These are phyloP conservation scores for Candida broadrunensis DNA, from an alignment of 805 yeast species.

Conservation along the genomic window DNA sequence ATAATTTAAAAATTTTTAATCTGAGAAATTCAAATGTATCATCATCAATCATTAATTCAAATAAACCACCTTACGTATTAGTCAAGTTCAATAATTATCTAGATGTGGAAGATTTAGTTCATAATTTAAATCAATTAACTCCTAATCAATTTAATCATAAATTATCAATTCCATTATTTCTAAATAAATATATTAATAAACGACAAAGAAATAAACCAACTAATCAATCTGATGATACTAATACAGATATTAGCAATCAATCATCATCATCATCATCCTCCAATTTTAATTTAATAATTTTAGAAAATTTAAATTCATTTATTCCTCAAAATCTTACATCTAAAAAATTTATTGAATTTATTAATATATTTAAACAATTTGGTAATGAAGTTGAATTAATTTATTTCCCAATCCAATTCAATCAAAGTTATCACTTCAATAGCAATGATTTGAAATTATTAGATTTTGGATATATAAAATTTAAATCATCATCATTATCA, in stretches of 20 bases:
- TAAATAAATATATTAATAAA: constrained; percentile 65
- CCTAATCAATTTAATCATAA: constrained; percentile 18
- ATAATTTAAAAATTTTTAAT: constrained; percentile 20
- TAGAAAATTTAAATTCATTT: constrained; percentile 50
- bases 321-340: constrained; percentile 41
- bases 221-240: background rate
- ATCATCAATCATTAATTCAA: background rate
- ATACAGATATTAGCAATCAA: constrained; percentile 6
- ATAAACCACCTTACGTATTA: constrained; percentile 20
- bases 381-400: constrained; percentile 47
- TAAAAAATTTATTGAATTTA: constrained; percentile 39
- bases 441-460: too few relatives aligned
- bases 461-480: constrained; percentile 56
- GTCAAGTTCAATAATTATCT: constrained; percentile 30
- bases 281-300: constrained; percentile 6
- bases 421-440: too few relatives aligned
- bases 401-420: constrained; percentile 42
- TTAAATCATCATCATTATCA: constrained; percentile 10
- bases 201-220: constrained; percentile 46
- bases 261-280: constrained; percentile 4
- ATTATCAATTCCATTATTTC: constrained; percentile 37
- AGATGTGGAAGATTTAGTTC: constrained; percentile 28
- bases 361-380: constrained; percentile 41
- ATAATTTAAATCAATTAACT: constrained; percentile 12
- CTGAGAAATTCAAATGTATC: constrained; percentile 2